Evolutionary conservation across 306 rosid species (phyloP).

Genomic region (Sicyos edulis): DNA sequence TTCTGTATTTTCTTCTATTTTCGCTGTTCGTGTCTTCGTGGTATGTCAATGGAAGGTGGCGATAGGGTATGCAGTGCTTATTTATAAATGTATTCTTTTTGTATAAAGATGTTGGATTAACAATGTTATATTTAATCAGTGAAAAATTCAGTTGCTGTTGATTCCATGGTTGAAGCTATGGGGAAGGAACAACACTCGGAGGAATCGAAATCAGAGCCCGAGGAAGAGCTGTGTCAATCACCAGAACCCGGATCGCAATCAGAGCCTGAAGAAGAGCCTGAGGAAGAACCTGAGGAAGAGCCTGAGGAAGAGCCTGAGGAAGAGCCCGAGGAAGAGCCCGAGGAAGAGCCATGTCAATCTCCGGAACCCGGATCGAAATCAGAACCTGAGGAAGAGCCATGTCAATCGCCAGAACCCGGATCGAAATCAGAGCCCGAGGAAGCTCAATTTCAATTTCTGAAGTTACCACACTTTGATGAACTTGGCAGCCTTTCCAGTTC

Average conservation of each 20-base stretch:
- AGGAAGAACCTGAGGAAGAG: too few relatives aligned
- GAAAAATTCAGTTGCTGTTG: background rate
- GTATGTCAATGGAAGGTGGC: background rate
- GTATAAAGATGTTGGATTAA: background rate
- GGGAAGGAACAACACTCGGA: background rate
- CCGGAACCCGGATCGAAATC: too few relatives aligned
- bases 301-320: background rate
- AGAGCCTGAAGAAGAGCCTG: background rate
- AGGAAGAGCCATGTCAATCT: background rate
- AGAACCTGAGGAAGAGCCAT: background rate
- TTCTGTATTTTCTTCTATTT: background rate
- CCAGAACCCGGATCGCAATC: background rate
- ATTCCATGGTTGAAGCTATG: background rate
- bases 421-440: constrained; percentile 12
- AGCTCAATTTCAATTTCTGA: constrained; percentile 2
- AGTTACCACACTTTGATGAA: constrained; percentile 19
- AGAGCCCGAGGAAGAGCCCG: too few relatives aligned
- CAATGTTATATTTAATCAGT: constrained; percentile 1
- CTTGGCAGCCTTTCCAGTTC: constrained; percentile 34
- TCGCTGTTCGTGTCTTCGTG: background rate
- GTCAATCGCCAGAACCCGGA: background rate
- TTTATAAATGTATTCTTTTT: background rate
- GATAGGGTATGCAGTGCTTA: background rate
- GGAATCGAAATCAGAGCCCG: background rate
- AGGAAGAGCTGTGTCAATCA: background rate